phyloP scores from a whole-genome alignment of 768 basidiomycete species.

The Chalciporus piperatus region DNA sequence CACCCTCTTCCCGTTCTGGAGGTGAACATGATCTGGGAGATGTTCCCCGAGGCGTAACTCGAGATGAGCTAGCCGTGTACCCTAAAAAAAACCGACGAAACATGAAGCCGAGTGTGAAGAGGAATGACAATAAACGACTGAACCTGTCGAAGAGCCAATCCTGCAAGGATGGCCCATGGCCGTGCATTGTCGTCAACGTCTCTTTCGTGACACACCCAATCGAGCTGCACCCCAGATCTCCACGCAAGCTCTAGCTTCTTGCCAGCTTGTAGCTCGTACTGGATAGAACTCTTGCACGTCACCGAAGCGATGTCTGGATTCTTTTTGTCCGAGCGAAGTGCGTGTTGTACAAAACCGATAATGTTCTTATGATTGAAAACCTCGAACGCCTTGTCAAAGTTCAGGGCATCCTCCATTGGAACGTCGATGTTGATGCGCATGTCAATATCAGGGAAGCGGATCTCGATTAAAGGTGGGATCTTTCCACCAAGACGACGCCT shows the following conservation, averaged over 20 bases:
- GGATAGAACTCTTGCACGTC: conserved; percentile 63
- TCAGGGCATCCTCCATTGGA: conserved; percentile 44
- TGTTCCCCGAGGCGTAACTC: conserved; percentile 80
- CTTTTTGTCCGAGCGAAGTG: conserved; percentile 42
- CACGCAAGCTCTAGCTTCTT: conserved; percentile 72
- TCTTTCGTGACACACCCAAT: conserved; percentile 82
- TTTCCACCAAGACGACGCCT: conserved; percentile 74
- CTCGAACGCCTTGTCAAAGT: conserved; percentile 39
- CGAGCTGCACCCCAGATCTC: conserved; percentile 68
- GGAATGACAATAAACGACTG: conserved; percentile 13
- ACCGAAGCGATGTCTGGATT: conserved; percentile 21
- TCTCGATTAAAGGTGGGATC: conserved; percentile 66
- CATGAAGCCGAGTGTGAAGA: conserved; percentile 12
- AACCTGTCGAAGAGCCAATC: conserved; percentile 72
- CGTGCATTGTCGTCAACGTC: conserved; percentile 61
- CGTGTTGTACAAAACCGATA: conserved; percentile 56
- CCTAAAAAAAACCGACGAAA: conserved; percentile 24
- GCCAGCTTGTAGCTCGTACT: conserved; percentile 51
- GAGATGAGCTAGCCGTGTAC: conserved; percentile 46
- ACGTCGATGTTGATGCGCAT: conserved; percentile 69
- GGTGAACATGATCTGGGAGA: conserved; percentile 44
- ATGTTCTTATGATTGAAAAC: conserved; percentile 63
- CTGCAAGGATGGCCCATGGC: conserved; percentile 73
- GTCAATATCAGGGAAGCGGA: conserved; percentile 66
- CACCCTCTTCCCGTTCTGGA: conserved; percentile 42